Percentiles rank a stretch among this genome's conserved stretches.
These are phyloP conservation scores for Trichocladium antarcticum DNA, from an alignment of 495 filamentous ascomycete species.

Conservation along the genomic window DNA sequence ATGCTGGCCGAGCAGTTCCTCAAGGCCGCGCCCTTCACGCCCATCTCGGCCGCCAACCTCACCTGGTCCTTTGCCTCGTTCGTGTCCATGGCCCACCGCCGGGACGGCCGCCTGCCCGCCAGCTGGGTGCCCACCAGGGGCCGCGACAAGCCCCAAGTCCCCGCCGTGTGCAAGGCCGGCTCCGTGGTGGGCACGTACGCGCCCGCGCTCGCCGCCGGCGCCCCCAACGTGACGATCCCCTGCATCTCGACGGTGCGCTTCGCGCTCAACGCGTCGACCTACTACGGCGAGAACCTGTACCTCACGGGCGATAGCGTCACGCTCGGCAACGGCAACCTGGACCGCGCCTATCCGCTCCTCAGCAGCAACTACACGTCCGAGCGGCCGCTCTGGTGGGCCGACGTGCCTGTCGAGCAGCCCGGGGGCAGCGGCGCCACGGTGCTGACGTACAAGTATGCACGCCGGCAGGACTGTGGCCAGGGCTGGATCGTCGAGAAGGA, in stretches of 20 bases:
- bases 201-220: constrained; percentile 36
- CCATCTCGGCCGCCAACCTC: constrained; percentile 46
- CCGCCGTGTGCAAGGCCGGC: constrained; percentile 39
- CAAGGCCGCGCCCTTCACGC: constrained; percentile 34
- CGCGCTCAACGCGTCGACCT: constrained; percentile 30
- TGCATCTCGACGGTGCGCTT: constrained; percentile 45
- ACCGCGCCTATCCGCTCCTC: constrained; percentile 39
- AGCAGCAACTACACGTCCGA: constrained; percentile 41
- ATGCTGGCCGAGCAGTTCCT: constrained; percentile 50
- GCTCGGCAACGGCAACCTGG: constrained; percentile 47
- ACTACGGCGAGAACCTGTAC: constrained; percentile 47
- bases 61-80: constrained; percentile 58
- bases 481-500: constrained; percentile 27
- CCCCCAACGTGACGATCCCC: constrained; percentile 38
- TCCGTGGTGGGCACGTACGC: constrained; percentile 47
- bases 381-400: constrained; percentile 27
- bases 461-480: constrained; percentile 34
- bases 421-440: constrained; percentile 16
- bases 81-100: constrained; percentile 41
- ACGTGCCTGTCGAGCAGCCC: constrained; percentile 14
- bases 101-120: constrained; percentile 35
- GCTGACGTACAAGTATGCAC: constrained; percentile 28
- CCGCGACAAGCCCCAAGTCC: constrained; percentile 31
- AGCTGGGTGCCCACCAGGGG: constrained; percentile 36
- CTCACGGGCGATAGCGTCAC: constrained; percentile 42